Base-by-base conservation (phyloP, 2,329 filamentous ascomycete genomes). In the Aureobasidium sp. region DNA sequence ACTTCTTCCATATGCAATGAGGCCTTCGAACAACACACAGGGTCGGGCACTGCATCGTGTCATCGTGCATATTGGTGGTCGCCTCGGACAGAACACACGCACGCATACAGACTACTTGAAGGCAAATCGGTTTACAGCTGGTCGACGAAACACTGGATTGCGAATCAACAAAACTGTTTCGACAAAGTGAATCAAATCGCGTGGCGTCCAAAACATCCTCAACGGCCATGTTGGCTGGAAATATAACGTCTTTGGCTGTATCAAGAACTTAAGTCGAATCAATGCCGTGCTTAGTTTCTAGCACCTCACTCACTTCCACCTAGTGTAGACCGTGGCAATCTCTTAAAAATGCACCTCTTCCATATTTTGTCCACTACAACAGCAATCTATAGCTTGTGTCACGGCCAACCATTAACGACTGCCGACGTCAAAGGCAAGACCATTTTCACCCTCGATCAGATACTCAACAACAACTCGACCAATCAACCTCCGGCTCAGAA, bases 191-290 rank as follows among this genome's bases (percentile, higher is more conserved):
- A 19, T 27, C 8, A 24, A 9, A 57, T 19, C 39, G 39, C 27
- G 40, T 57, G 53, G 53, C 27, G 14, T 24, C 14, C 8, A 24
- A 45, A 35, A 57, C 53, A 57, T 44, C 14, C 19, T 37, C 54
- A 58, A 58, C 54, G 54, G 54, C 42, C 11, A 48, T 47, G n/a
- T n/a, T 37, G 54, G 42, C 42, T 37, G 42, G 44, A 47, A 37
- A 14, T n/a, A 39, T n/a, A 58, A 58, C 54, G 54, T 22, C 40
- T 44, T 45, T 45, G n/a, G 22, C 40, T 12, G 31, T 19, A 17
- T 27, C 22, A 48, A 24, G 29, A 37, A 24, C 35, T 6, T 27
- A 27, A 35, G n/a, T 22, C 3, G 35, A 44, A 56, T 11, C 12
- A 48, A 19, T 8, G 42, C 42, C 42, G 37, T 54, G 37, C 17